Evolutionary conservation across 148 eudicot species (phyloP).

Genomic region (Amaranthus hypochondriacus): DNA sequence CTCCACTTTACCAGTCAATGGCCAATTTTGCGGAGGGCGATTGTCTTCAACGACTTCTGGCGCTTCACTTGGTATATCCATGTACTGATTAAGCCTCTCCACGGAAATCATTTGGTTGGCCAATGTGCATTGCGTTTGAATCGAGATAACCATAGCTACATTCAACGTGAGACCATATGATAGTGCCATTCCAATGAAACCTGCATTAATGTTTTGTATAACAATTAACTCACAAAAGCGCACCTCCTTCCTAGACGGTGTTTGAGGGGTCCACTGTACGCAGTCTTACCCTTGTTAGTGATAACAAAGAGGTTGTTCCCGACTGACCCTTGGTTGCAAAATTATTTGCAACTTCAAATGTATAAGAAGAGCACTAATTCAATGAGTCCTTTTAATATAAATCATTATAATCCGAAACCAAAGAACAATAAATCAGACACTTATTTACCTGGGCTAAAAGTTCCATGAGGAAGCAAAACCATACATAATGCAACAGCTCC

Average conservation of each 20-base stretch:
- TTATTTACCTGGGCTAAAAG: constrained; percentile 65
- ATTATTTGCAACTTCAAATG: too few relatives aligned
- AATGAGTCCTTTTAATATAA: too few relatives aligned
- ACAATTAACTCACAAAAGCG: too few relatives aligned
- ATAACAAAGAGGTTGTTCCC: too few relatives aligned
- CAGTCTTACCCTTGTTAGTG: too few relatives aligned
- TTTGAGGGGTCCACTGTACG: too few relatives aligned
- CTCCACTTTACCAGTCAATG: constrained; percentile 15
- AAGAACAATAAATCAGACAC: too few relatives aligned
- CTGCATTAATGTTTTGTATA: constrained; percentile 33
- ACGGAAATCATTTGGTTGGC: constrained; percentile 33
- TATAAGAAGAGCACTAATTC: too few relatives aligned
- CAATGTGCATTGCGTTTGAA: constrained; percentile 61
- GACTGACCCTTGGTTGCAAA: too few relatives aligned
- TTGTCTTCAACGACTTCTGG: constrained; percentile 59
- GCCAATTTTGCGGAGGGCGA: constrained; percentile 73
- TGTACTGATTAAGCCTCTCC: constrained; percentile 79
- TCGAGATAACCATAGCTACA: constrained; percentile 51
- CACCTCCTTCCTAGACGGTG: too few relatives aligned
- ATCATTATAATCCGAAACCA: too few relatives aligned
- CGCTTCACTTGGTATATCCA: constrained; percentile 85
- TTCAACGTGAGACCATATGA: constrained; percentile 86
- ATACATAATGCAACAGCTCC: constrained; percentile 73
- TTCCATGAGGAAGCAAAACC: constrained; percentile 82
- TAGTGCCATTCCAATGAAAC: constrained; percentile 85